Conservation (phyloP, 2,329 filamentous ascomycete genomes). For the Calonectria pseudoreteaudii region DNA sequence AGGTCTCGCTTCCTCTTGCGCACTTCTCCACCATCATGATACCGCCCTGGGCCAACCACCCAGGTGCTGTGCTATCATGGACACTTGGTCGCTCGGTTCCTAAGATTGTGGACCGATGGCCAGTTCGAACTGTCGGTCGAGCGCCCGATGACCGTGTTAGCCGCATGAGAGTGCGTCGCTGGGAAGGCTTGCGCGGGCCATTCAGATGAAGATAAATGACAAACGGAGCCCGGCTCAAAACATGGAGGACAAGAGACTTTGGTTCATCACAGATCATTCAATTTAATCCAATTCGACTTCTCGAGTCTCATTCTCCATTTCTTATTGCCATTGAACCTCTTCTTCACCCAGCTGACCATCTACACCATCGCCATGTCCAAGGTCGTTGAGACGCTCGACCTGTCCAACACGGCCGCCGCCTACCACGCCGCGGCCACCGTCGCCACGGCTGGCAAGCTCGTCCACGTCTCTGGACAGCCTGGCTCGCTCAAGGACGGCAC, state of each 20-base stretch:
- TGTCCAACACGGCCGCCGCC: slow-evolving; percentile 28
- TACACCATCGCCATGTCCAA: slow-evolving; percentile 21
- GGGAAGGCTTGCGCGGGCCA: background rate
- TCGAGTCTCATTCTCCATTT: background rate
- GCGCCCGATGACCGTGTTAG: background rate
- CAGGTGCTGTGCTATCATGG: background rate
- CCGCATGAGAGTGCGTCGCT: background rate
- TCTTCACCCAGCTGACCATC: background rate
- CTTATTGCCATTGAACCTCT: background rate
- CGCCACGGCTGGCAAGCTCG: slow-evolving; percentile 16
- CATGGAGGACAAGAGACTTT: background rate
- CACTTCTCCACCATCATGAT: slow-evolving; percentile 12
- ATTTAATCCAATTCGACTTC: background rate
- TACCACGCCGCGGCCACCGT: slow-evolving; percentile 31
- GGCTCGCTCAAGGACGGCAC: slow-evolving; percentile 47
- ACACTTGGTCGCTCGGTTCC: slow-evolving; percentile 6
- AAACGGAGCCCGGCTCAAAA: background rate
- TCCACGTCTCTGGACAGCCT: slow-evolving; percentile 52
- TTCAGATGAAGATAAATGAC: slow-evolving; percentile 12
- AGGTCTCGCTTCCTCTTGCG: background rate
- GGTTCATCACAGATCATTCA: background rate
- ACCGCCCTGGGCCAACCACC: background rate
- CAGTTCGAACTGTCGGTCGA: background rate
- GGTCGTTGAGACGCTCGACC: slow-evolving; percentile 28
- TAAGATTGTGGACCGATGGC: slow-evolving; percentile 9